Conservation (phyloP, 495 filamentous ascomycete genomes). For the Friedmanniomyces simplex region DNA sequence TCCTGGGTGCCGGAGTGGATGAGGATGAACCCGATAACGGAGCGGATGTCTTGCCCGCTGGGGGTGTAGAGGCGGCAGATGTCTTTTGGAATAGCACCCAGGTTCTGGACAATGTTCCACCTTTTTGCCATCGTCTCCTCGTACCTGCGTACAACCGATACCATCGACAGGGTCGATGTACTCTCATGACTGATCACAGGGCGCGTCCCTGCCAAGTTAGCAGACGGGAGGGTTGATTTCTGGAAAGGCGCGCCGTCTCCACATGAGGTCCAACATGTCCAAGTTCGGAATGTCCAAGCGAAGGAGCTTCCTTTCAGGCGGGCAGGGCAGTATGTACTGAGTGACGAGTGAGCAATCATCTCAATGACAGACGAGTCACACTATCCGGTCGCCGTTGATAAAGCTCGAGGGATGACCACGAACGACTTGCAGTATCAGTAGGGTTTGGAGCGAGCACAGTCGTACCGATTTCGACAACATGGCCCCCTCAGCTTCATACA, state of each 20-base stretch:
- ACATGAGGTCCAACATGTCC: background rate
- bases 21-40: conserved; percentile 48
- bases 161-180: too few species aligned
- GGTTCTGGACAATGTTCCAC: too few species aligned
- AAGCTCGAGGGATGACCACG: background rate
- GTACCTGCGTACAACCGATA: too few species aligned
- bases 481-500: conserved; percentile 13
- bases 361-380: background rate
- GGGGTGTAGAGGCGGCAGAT: conserved; percentile 37
- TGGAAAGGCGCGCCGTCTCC: background rate
- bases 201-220: background rate
- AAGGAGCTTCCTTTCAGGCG: too few species aligned
- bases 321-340: too few species aligned
- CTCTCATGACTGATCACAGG: too few species aligned
- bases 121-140: too few species aligned
- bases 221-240: too few species aligned
- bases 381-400: background rate
- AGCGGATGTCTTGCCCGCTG: conserved; percentile 31
- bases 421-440: background rate
- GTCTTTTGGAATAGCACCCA: too few species aligned
- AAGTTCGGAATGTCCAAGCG: background rate
- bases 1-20: conserved; percentile 46
- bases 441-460: background rate
- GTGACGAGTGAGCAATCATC: background rate
- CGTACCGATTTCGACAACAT: background rate